Evolutionary conservation across 495 filamentous ascomycete genomes (phyloP).

Genomic region (Polyplosphaeria fusca): DNA sequence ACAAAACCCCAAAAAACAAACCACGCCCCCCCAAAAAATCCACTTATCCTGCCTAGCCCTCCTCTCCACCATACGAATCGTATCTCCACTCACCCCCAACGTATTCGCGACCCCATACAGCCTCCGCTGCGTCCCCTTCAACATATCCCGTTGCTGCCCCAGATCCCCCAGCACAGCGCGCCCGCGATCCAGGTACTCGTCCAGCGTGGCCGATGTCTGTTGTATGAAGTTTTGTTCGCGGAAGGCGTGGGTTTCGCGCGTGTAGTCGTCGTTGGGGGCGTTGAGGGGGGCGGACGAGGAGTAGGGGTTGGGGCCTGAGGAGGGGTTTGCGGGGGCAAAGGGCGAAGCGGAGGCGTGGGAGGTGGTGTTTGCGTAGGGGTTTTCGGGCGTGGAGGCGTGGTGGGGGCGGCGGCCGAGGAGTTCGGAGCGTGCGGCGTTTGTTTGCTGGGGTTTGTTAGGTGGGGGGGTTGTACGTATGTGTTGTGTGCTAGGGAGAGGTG

Average conservation of each 20-base stretch:
- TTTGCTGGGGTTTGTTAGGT: conserved; percentile 57
- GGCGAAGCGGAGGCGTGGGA: conserved; percentile 42
- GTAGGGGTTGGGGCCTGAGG: conserved; percentile 24
- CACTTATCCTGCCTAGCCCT: conserved; percentile 93
- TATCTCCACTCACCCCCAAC: conserved; percentile 88
- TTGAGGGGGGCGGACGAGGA: conserved; percentile 38
- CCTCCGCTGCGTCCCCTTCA: conserved; percentile 88
- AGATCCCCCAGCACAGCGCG: conserved; percentile 86
- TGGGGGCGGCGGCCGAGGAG: conserved; percentile 89
- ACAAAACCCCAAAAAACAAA: conserved; percentile 89
- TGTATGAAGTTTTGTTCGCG: conserved; percentile 85
- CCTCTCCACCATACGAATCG: conserved; percentile 91
- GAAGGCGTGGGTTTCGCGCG: conserved; percentile 77
- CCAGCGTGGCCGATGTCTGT: conserved; percentile 73
- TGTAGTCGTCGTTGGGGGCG: conserved; percentile 56
- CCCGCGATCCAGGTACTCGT: conserved; percentile 90
- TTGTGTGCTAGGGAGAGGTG: background rate
- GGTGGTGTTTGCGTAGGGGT: conserved; percentile 73
- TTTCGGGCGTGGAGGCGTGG: conserved; percentile 83
- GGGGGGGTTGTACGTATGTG: no score
- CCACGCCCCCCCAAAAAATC: conserved; percentile 88
- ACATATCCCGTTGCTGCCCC: conserved; percentile 83
- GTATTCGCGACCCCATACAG: conserved; percentile 94
- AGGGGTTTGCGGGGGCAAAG: conserved; percentile 43
- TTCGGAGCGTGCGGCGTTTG: conserved; percentile 72